Conservation (phyloP, 768 basidiomycete species). For the Naganishia vaughanmartiniae region DNA sequence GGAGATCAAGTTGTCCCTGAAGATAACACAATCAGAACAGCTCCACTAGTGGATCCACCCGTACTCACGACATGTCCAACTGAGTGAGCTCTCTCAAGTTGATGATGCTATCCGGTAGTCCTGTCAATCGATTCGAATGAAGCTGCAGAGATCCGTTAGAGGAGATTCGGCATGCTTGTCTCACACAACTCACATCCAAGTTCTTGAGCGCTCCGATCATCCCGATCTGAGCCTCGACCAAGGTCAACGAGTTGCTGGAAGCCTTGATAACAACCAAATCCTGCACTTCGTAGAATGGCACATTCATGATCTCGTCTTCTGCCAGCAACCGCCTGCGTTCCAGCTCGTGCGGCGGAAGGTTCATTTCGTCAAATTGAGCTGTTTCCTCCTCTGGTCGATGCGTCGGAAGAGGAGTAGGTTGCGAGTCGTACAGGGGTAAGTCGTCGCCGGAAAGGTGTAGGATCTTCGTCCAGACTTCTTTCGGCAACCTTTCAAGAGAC, state of each 20-base stretch:
- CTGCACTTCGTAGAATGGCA: constrained; percentile 43
- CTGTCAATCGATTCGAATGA: constrained; percentile 37
- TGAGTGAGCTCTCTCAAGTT: constrained; percentile 43
- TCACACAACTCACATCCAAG: constrained; percentile 40
- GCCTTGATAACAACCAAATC: constrained; percentile 42
- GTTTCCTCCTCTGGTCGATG: background rate
- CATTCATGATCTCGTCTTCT: constrained; percentile 27
- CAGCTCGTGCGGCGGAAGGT: constrained; percentile 22
- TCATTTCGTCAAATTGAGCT: background rate
- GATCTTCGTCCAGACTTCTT: constrained; percentile 30
- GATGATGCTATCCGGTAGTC: constrained; percentile 42
- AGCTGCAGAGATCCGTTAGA: constrained; percentile 31
- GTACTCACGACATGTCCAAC: constrained; percentile 44
- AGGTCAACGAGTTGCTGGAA: constrained; percentile 36
- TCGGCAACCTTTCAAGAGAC: constrained; percentile 30
- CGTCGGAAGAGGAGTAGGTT: background rate
- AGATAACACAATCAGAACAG: background rate
- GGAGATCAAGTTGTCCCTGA: constrained; percentile 40
- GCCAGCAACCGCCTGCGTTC: background rate
- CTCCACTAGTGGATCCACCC: background rate
- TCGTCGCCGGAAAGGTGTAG: constrained; percentile 10
- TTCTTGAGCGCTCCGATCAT: constrained; percentile 44
- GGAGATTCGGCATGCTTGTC: background rate
- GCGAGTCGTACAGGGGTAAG: background rate
- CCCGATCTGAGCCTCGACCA: constrained; percentile 45